Evolutionary conservation across 169 alveolate genomes (phyloP).

Genomic region (Plasmodium malariae): DNA sequence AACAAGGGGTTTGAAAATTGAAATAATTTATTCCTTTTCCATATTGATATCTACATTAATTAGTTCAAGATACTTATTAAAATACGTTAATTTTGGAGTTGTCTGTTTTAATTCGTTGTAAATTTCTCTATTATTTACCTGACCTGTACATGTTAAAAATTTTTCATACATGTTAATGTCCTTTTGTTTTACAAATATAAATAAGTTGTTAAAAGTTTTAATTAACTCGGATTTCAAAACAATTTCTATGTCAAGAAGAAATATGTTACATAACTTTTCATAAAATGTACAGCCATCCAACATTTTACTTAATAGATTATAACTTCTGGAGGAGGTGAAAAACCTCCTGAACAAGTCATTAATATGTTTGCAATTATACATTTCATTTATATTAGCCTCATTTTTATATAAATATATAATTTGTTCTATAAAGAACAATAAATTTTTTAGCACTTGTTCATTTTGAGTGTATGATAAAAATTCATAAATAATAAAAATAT

Average conservation of each 20-base stretch:
- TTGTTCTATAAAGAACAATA: slow-evolving; percentile 16
- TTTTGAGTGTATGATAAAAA: slow-evolving; percentile 29
- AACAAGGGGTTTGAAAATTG: too few relatives aligned
- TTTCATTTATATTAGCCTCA: neutral
- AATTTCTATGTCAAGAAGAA: slow-evolving; percentile 35
- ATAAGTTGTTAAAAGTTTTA: slow-evolving; percentile 21
- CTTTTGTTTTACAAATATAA: slow-evolving; percentile 24
- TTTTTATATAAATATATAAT: slow-evolving; percentile 4
- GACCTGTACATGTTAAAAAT: slow-evolving; percentile 7
- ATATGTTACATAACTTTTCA: slow-evolving; percentile 4
- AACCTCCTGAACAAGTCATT: slow-evolving; percentile 18
- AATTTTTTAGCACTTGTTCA: slow-evolving; percentile 37
- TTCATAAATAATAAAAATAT: slow-evolving; percentile 47
- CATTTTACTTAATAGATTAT: neutral
- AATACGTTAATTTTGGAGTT: slow-evolving; percentile 35
- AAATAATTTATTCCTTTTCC: too few relatives aligned
- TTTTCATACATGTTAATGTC: slow-evolving; percentile 22
- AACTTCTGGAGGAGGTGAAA: slow-evolving; percentile 5
- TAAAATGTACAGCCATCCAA: slow-evolving; percentile 27
- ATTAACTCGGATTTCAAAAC: slow-evolving; percentile 39
- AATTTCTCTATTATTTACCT: slow-evolving; percentile 25
- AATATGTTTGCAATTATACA: slow-evolving; percentile 20
- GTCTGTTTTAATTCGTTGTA: slow-evolving; percentile 17
- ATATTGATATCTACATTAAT: too few relatives aligned
- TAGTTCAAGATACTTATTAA: slow-evolving; percentile 49